Evolutionary conservation across 129 eudicot species (phyloP), one percentile per base, ranked within the genome.

Genomic region (Flaveria sonorensis): DNA sequence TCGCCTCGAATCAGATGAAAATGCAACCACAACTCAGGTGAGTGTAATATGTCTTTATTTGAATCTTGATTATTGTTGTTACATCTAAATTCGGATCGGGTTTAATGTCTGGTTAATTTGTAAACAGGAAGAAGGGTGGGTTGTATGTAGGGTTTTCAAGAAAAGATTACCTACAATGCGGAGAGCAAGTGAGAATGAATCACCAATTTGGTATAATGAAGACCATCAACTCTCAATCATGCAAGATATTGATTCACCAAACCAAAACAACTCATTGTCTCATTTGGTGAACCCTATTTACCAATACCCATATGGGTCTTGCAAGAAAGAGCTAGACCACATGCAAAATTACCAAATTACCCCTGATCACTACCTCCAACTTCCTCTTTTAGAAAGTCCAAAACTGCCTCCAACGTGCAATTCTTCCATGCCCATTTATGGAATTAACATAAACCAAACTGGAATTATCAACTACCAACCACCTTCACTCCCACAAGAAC

Each of bases 111-210:
- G 50, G 13, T 61, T 71, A 15, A 74, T 74, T 16, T 66, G 32
- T 39, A 72, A 65, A 11, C 88, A 93, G 98, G 98, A 93, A 90
- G 98, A 93, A 87, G 98, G 98, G 10, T 93, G 98, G 98, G 98
- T 86, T 39, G 93, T 93, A 1, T 93, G 97, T 73, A 81, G 96
- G 68, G 97, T 86, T 21, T 93, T 90, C 91, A 93, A 89, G 92
- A 93, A 93, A 74, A 82, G 91, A 77, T 80, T 87, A 16, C 82
- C 96, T 8, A 74, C 91, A 55, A 85, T 81, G 74, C 83, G 88
- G 68, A 87, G 80, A 70, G 62, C 81, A 67, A 82, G 80, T 57
- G 96, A 90, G 15, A 91, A 88, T 62, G 94, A 82, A 24, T 90
- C 96, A 6, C 96, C 96, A 53, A 83, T 72, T 73, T 93, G 98